A percentile compares a stretch with the other conserved stretches of the same genome.
Conservation (phyloP, 352 stramenopile genomes). For the Phytophthora pini region DNA sequence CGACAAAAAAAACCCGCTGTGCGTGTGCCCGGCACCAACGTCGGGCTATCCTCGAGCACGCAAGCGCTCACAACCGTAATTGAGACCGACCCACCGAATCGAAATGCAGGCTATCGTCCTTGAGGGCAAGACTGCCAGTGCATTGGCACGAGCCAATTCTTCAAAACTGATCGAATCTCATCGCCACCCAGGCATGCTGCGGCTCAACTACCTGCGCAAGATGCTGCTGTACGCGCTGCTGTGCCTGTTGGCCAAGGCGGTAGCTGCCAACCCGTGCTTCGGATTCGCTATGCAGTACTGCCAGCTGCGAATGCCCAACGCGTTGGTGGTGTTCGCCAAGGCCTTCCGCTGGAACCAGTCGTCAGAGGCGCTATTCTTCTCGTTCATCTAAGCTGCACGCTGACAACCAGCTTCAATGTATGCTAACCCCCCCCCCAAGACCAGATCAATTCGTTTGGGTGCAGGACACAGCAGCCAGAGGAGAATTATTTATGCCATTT, state of each 20-base stretch:
- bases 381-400: slow-evolving; percentile 19
- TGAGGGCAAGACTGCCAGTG: not conserved
- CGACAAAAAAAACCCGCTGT: slow-evolving; percentile 21
- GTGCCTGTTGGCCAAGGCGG: slow-evolving; percentile 27
- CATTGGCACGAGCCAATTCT: not conserved
- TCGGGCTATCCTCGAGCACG: slow-evolving; percentile 11
- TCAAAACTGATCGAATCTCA: not conserved
- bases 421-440: too few species aligned
- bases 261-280: slow-evolving; percentile 31
- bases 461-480: too few species aligned
- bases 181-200: slow-evolving; percentile 17
- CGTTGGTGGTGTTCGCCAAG: slow-evolving; percentile 29
- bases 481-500: not conserved
- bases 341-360: slow-evolving; percentile 22
- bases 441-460: too few species aligned
- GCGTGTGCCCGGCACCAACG: slow-evolving; percentile 1
- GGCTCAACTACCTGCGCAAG: slow-evolving; percentile 32
- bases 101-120: slow-evolving; percentile 20
- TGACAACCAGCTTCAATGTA: not conserved
- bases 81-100: slow-evolving; percentile 3
- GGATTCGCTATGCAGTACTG: slow-evolving; percentile 34
- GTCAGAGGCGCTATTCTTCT: slow-evolving; percentile 34
- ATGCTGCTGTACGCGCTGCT: slow-evolving; percentile 29
- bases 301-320: slow-evolving; percentile 27
- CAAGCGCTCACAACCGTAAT: slow-evolving; percentile 14